Conservation (phyloP, 1,284 basidiomycete species). For the Apiotrichum montevideense region DNA sequence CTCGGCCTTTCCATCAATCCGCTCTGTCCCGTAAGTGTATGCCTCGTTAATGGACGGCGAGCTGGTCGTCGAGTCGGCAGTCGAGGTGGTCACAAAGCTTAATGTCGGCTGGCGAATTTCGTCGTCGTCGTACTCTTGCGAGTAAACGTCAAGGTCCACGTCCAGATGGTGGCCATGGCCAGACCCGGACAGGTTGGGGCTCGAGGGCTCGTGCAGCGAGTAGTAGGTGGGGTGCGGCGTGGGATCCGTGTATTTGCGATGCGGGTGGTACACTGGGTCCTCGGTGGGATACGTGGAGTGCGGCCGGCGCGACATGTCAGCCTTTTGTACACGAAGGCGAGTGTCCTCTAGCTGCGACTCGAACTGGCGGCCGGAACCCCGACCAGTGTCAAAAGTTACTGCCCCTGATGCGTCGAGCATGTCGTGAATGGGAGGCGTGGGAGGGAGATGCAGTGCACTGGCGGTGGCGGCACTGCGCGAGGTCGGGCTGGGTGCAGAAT, state of each 20-base stretch:
- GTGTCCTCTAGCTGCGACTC: conserved; percentile 16
- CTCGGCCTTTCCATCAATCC: conserved; percentile 20
- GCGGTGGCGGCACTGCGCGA: neutral
- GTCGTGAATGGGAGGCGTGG: conserved; percentile 28
- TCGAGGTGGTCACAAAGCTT: conserved; percentile 44
- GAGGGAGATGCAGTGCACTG: conserved; percentile 17
- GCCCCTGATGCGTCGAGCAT: conserved; percentile 1
- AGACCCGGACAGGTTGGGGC: conserved; percentile 6
- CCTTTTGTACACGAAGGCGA: conserved; percentile 16
- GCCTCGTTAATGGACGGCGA: conserved; percentile 32
- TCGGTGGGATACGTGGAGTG: conserved; percentile 28
- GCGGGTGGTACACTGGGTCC: conserved; percentile 23
- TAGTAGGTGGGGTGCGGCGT: conserved; percentile 18
- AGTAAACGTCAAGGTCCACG: conserved; percentile 40
- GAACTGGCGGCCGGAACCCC: conserved; percentile 1
- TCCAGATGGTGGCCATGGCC: conserved; percentile 28
- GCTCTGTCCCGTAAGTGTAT: conserved; percentile 26
- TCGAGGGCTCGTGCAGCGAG: conserved; percentile 11
- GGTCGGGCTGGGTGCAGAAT: conserved; percentile 16
- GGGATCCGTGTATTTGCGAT: conserved; percentile 41
- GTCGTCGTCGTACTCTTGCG: conserved; percentile 25
- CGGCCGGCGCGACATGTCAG: conserved; percentile 25
- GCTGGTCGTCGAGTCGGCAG: conserved; percentile 35
- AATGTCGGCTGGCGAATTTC: conserved; percentile 36
- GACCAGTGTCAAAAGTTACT: neutral